Base-by-base conservation (phyloP, 129 eudicot genomes). In the Pittosporum tobira region DNA sequence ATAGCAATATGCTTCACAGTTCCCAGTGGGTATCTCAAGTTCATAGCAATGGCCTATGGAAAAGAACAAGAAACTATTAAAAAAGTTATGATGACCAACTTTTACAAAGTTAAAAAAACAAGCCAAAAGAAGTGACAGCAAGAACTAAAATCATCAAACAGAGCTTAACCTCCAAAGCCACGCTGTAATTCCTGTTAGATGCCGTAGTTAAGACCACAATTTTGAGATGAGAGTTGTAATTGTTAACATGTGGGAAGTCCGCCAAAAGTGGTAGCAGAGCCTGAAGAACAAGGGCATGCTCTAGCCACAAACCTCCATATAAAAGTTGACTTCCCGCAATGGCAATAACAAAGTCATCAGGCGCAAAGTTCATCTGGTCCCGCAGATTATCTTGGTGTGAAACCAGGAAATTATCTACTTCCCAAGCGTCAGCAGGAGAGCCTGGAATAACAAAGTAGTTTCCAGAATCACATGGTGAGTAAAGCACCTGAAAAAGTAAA, bases 401-500 rank as follows among this genome's bases (percentile, higher is more conserved):
- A 60, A n/a, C 73, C 57, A 50, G 25, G 11, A 73, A 51, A 30
- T 64, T 67, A 57, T 81, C 79, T 51, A 78, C 75, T 68, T 73
- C 74, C 75, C 89, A 86, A 27, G 78, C 81, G 51, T 73, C 81
- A 34, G 71, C 54, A 27, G 99, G 96, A 63, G 90, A 73, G 31
- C 99, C 99, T 54, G 96, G 96, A 51, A 93, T 75, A 57, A 93
- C 96, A 65, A 75, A 79, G 88, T 73, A 93, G 78, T 93, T 87
- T 77, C 96, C 99, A 28, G 89, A 65, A 73, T 93, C 99, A 68
- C 71, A 77, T 36, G 77, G 57, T 48, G 99, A 87, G 72, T 93
- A 93, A 45, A 79, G 68, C 70, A 93, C 81, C 99, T 90, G 75
- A 73, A 37, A 56, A 29, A 59, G 3, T 55, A 56, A n/a, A 45